Percentiles rank a stretch among this genome's conserved stretches.
phyloP scores from a whole-genome alignment of 345 rosid genomes.

The Crucihimalaya himalaica region DNA sequence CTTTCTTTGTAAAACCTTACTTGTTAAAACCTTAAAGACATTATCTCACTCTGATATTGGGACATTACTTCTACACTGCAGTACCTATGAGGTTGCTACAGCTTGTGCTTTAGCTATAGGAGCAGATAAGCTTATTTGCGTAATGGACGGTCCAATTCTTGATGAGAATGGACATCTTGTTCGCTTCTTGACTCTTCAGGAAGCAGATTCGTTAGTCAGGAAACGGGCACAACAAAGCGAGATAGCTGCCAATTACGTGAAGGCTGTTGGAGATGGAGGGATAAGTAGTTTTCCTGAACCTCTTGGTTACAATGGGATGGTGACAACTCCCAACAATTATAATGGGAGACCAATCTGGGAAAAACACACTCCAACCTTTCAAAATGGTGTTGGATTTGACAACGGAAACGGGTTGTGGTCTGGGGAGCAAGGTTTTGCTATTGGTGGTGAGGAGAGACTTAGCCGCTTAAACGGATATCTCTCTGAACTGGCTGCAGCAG shows the following conservation, averaged over 20 bases:
- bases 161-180: conserved; percentile 84
- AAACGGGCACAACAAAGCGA: conserved; percentile 88
- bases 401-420: conserved; percentile 79
- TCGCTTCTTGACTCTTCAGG: conserved; percentile 82
- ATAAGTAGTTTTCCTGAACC: conserved; percentile 38
- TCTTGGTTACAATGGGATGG: conserved; percentile 51
- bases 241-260: conserved; percentile 82
- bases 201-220: conserved; percentile 87
- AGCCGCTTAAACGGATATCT: conserved; percentile 78
- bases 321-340: conserved; percentile 35
- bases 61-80: conserved; percentile 41
- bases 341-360: conserved; percentile 49
- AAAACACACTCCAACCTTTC: conserved; percentile 54
- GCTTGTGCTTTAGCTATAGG: conserved; percentile 96
- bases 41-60: conserved; percentile 8
- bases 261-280: conserved; percentile 72
- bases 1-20: background rate
- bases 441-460: conserved; percentile 86
- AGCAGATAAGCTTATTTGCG: conserved; percentile 93
- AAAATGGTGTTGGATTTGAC: conserved; percentile 88
- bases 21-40: background rate
- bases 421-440: conserved; percentile 94
- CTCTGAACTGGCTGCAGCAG: conserved; percentile 94
- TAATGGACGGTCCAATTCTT: conserved; percentile 86
- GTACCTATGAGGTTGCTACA: conserved; percentile 98